These are phyloP conservation scores for Fusarium sp. DNA, from an alignment of 2,329 filamentous ascomycete species.

Conservation along the genomic window DNA sequence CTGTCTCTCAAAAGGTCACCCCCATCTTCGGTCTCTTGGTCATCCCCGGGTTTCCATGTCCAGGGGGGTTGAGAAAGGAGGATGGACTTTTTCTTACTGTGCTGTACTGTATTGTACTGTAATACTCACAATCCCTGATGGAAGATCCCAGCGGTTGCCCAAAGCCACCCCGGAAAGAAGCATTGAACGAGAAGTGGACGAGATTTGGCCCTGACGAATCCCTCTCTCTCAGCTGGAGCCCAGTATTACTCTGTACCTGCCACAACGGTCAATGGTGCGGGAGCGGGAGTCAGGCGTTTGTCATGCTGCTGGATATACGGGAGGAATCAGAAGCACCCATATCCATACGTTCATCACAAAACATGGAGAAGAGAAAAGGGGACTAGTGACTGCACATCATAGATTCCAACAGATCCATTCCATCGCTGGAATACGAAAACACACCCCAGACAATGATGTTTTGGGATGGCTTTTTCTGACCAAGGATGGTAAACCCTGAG, in stretches of 20 bases:
- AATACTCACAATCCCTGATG: slow-evolving; percentile 24
- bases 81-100: background rate
- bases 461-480: slow-evolving; percentile 3
- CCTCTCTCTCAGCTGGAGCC: slow-evolving; percentile 13
- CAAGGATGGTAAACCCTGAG: background rate
- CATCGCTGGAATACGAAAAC: slow-evolving; percentile 32
- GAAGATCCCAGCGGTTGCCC: slow-evolving; percentile 26
- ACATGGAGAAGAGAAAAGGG: background rate
- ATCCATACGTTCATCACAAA: background rate
- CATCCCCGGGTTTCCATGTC: slow-evolving; percentile 25
- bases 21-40: slow-evolving; percentile 22
- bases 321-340: background rate
- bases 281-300: slow-evolving; percentile 23
- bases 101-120: background rate
- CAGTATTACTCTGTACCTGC: slow-evolving; percentile 19
- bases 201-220: slow-evolving; percentile 13
- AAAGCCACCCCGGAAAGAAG: slow-evolving; percentile 32
- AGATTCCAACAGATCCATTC: slow-evolving; percentile 27
- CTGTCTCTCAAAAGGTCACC: slow-evolving; percentile 1
- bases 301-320: slow-evolving; percentile 20
- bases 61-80: background rate
- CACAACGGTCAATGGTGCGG: slow-evolving; percentile 21
- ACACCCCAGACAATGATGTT: slow-evolving; percentile 15
- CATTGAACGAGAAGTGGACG: slow-evolving; percentile 21
- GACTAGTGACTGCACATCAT: slow-evolving; percentile 1